Evolutionary conservation across 345 rosid species (phyloP).

Genomic region (Eucalyptus cloeziana): DNA sequence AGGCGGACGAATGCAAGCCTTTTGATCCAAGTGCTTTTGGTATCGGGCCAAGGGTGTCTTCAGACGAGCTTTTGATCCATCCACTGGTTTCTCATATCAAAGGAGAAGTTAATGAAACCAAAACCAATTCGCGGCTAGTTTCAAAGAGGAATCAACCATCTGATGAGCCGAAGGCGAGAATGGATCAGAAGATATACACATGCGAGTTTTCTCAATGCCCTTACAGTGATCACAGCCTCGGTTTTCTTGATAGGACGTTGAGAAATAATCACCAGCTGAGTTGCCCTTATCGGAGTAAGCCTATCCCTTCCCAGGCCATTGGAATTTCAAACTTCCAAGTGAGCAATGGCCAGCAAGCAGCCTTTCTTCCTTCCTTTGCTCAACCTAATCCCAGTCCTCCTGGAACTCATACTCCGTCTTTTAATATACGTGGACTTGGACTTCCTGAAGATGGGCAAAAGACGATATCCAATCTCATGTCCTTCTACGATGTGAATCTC

Average conservation of each 20-base stretch:
- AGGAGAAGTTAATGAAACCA: constrained; percentile 28
- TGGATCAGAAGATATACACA: constrained; percentile 21
- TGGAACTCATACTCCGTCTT: background rate
- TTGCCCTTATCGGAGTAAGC: constrained; percentile 21
- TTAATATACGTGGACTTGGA: constrained; percentile 26
- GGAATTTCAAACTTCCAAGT: constrained; percentile 24
- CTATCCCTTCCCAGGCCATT: constrained; percentile 12
- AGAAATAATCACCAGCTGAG: constrained; percentile 69
- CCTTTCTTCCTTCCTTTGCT: constrained; percentile 11
- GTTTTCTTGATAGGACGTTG: constrained; percentile 42
- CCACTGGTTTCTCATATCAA: constrained; percentile 26
- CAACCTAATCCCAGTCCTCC: constrained; percentile 11
- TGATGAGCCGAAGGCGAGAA: constrained; percentile 10
- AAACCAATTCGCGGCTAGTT: constrained; percentile 14
- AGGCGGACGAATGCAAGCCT: constrained; percentile 38
- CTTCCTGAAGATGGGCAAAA: constrained; percentile 48
- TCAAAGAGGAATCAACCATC: constrained; percentile 45
- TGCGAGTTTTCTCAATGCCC: constrained; percentile 60
- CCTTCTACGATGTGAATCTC: constrained; percentile 30
- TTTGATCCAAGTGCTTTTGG: constrained; percentile 13
- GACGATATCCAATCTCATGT: constrained; percentile 39
- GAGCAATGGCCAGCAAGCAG: constrained; percentile 1
- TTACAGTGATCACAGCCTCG: constrained; percentile 24
- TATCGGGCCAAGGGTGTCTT: background rate
- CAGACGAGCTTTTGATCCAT: constrained; percentile 18